phyloP scores from a whole-genome alignment of 2,329 filamentous ascomycete genomes.

The Xylaria multiplex region DNA sequence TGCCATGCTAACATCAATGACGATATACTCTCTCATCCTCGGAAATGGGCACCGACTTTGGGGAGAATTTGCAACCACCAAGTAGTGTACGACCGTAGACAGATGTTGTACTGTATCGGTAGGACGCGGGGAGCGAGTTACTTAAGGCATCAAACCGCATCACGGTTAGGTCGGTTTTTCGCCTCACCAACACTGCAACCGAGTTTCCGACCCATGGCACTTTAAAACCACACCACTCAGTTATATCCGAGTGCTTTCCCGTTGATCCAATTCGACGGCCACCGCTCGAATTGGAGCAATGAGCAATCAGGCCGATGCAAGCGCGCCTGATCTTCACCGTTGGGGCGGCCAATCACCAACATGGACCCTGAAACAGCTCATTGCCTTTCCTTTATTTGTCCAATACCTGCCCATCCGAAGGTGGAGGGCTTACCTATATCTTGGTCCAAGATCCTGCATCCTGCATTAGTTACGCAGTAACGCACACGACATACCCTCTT shows the following conservation, averaged over 20 bases:
- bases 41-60: background rate
- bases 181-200: slow-evolving; percentile 25
- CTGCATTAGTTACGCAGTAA: slow-evolving; percentile 32
- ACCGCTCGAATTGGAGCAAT: slow-evolving; percentile 23
- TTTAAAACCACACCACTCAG: slow-evolving; percentile 3
- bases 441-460: slow-evolving; percentile 27
- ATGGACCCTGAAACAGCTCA: slow-evolving; percentile 33
- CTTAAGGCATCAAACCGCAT: slow-evolving; percentile 7
- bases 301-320: slow-evolving; percentile 28
- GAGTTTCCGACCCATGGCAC: slow-evolving; percentile 14
- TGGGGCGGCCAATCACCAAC: slow-evolving; percentile 36
- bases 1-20: background rate
- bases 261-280: slow-evolving; percentile 26
- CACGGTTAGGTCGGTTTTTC: slow-evolving; percentile 5
- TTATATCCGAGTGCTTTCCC: slow-evolving; percentile 15
- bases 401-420: slow-evolving; percentile 14
- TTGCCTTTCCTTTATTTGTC: slow-evolving; percentile 16
- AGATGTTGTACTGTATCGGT: background rate
- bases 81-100: background rate
- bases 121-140: background rate
- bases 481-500: slow-evolving; percentile 21
- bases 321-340: slow-evolving; percentile 35
- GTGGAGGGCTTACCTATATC: slow-evolving; percentile 29
- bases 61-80: background rate
- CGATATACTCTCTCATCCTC: background rate